Evolutionary conservation across 768 basidiomycete genomes (phyloP).

Genomic region (Suillus clintonianus): DNA sequence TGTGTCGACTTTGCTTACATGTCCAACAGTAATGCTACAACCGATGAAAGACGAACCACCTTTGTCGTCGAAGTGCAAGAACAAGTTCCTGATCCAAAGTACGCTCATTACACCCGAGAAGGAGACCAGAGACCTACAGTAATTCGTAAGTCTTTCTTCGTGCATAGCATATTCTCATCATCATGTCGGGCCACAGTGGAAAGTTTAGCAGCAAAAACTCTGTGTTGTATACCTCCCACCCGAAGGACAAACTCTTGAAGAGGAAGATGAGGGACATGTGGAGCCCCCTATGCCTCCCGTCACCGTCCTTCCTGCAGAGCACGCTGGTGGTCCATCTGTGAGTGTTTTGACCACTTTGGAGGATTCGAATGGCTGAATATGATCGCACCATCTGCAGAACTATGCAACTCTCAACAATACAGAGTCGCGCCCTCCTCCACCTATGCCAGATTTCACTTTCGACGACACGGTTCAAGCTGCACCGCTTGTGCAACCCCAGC

Average conservation of each 20-base stretch:
- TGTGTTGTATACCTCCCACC: slow-evolving; percentile 87
- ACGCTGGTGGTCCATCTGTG: neutral
- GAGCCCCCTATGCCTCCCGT: slow-evolving; percentile 15
- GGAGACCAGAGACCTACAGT: slow-evolving; percentile 72
- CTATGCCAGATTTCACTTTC: slow-evolving; percentile 37
- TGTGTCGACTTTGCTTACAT: slow-evolving; percentile 6
- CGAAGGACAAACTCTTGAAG: slow-evolving; percentile 77
- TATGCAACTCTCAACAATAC: slow-evolving; percentile 47
- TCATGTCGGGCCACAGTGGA: slow-evolving; percentile 47
- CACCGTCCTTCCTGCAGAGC: neutral
- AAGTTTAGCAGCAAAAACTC: slow-evolving; percentile 93
- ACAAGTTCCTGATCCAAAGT: slow-evolving; percentile 99
- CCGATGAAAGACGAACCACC: slow-evolving; percentile 96
- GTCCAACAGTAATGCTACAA: slow-evolving; percentile 83
- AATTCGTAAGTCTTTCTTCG: slow-evolving; percentile 67
- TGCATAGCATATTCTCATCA: slow-evolving; percentile 9
- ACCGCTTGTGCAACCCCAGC: slow-evolving; percentile 34
- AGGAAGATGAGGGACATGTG: slow-evolving; percentile 64
- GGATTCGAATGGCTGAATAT: neutral
- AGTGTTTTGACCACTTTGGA: neutral
- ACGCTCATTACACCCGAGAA: slow-evolving; percentile 90
- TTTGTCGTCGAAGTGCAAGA: slow-evolving; percentile 89
- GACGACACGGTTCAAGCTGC: slow-evolving; percentile 16
- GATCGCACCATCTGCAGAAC: slow-evolving; percentile 29
- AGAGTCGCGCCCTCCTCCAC: slow-evolving; percentile 13